Conservation (phyloP, 176 grass and related monocot species). For the Miscanthus lutarioriparius region DNA sequence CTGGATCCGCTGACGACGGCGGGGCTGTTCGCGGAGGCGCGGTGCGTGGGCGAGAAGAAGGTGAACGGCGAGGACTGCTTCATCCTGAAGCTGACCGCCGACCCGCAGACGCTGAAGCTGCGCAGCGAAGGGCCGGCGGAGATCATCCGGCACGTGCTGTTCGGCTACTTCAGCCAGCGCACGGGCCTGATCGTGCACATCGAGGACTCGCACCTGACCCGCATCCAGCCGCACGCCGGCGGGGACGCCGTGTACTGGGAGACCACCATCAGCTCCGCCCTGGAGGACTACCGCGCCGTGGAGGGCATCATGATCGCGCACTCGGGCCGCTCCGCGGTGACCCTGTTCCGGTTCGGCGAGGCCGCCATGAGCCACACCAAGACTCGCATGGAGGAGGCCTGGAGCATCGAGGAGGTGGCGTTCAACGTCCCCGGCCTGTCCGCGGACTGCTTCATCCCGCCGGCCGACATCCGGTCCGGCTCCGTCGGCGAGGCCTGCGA, state of each 20-base stretch:
- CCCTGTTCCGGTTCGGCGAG: slow-evolving; percentile 91
- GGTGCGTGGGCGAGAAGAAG: slow-evolving; percentile 89
- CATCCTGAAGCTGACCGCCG: slow-evolving; percentile 80
- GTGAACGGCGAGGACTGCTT: slow-evolving; percentile 97
- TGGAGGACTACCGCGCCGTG: slow-evolving; percentile 75
- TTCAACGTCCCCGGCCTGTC: slow-evolving; percentile 92
- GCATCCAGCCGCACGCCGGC: slow-evolving; percentile 75
- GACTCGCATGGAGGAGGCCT: slow-evolving; percentile 92
- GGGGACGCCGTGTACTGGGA: slow-evolving; percentile 95
- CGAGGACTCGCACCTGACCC: slow-evolving; percentile 89
- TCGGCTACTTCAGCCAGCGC: slow-evolving; percentile 96
- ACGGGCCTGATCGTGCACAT: slow-evolving; percentile 78
- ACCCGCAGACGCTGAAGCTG: slow-evolving; percentile 72
- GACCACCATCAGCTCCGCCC: slow-evolving; percentile 76
- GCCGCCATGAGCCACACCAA: slow-evolving; percentile 92
- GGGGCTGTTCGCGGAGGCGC: slow-evolving; percentile 70
- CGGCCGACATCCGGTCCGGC: slow-evolving; percentile 73
- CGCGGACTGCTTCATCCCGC: slow-evolving; percentile 93
- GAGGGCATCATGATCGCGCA: slow-evolving; percentile 95
- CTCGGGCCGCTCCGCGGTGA: slow-evolving; percentile 64
- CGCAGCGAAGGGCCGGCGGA: slow-evolving; percentile 89
- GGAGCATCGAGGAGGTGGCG: slow-evolving; percentile 96
- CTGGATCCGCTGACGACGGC: slow-evolving; percentile 87
- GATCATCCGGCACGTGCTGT: slow-evolving; percentile 88
- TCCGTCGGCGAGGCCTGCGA: slow-evolving; percentile 67